Conservation (phyloP, 2,329 filamentous ascomycete species). For the Epichloe uncinata region DNA sequence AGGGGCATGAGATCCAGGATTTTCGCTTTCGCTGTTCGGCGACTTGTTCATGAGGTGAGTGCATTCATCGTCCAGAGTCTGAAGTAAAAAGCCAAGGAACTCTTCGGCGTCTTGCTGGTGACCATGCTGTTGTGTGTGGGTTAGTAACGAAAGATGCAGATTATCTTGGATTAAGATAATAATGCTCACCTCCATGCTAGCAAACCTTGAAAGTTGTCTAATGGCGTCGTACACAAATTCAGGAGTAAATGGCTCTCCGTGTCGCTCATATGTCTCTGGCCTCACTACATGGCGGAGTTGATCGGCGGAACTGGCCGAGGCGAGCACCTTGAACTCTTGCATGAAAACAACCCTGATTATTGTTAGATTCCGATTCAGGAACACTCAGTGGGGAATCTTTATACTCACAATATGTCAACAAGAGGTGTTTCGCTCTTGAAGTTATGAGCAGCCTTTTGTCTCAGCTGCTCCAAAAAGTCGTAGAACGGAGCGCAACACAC, state of each 20-base stretch:
- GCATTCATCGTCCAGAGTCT: constrained; percentile 89
- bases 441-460: constrained; percentile 71
- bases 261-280: constrained; percentile 72
- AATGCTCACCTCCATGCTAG: constrained; percentile 67
- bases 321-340: constrained; percentile 78
- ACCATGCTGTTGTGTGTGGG: constrained; percentile 47
- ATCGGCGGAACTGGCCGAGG: constrained; percentile 61
- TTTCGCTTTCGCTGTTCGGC: constrained; percentile 28
- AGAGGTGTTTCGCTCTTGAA: constrained; percentile 93
- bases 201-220: constrained; percentile 71
- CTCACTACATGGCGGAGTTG: constrained; percentile 63
- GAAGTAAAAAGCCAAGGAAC: constrained; percentile 84
- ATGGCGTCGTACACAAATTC: constrained; percentile 95
- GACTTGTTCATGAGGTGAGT: constrained; percentile 49
- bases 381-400: background rate
- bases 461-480: constrained; percentile 77
- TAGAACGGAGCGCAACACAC: constrained; percentile 92
- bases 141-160: background rate
- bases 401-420: constrained; percentile 74
- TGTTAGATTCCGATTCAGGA: background rate
- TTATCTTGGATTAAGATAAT: constrained; percentile 11
- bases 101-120: constrained; percentile 98
- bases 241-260: constrained; percentile 81
- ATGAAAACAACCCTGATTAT: constrained; percentile 76
- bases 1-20: constrained; percentile 18